phyloP scores from a whole-genome alignment of 2,329 filamentous ascomycete species.

The Aotearoamyces nothofagi region DNA sequence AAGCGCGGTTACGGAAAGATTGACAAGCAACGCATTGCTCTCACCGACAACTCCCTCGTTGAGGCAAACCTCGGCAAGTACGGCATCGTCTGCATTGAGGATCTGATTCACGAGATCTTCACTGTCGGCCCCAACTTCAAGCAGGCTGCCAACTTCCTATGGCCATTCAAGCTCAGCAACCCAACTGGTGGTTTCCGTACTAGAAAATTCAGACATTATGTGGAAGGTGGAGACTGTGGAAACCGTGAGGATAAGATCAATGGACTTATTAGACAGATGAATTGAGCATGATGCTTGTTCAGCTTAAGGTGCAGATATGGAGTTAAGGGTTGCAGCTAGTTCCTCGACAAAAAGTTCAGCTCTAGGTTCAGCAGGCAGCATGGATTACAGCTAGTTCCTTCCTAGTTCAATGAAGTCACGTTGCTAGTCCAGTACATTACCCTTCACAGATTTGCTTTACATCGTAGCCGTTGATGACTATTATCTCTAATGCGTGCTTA shows the following conservation, averaged over 20 bases:
- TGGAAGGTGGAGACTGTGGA: conserved; percentile 95
- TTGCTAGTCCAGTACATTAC: too few relatives aligned
- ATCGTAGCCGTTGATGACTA: too few relatives aligned
- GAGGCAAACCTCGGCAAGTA: conserved; percentile 95
- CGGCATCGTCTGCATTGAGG: conserved; percentile 98
- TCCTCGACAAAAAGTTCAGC: too few relatives aligned
- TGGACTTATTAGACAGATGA: conserved; percentile 92
- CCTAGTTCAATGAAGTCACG: too few relatives aligned
- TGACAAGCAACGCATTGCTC: conserved; percentile 90
- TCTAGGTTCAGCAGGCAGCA: too few relatives aligned
- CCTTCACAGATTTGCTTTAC: too few relatives aligned
- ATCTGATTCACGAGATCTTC: conserved; percentile 98
- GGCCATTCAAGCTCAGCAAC: conserved; percentile 99
- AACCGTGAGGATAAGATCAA: conserved; percentile 99
- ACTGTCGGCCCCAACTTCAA: conserved; percentile 99
- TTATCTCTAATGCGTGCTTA: too few relatives aligned
- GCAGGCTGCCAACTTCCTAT: conserved; percentile 98
- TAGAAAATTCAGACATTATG: conserved; percentile 98
- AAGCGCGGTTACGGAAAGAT: conserved; percentile 99
- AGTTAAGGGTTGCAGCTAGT: too few relatives aligned
- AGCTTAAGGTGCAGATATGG: too few relatives aligned
- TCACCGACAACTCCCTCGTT: conserved; percentile 96
- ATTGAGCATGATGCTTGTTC: conserved; percentile 45
- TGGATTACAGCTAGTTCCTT: too few relatives aligned
- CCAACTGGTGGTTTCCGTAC: conserved; percentile 91